phyloP scores from a whole-genome alignment of 371 early-diverging fungal genomes.

The Mucor lusitanicus region DNA sequence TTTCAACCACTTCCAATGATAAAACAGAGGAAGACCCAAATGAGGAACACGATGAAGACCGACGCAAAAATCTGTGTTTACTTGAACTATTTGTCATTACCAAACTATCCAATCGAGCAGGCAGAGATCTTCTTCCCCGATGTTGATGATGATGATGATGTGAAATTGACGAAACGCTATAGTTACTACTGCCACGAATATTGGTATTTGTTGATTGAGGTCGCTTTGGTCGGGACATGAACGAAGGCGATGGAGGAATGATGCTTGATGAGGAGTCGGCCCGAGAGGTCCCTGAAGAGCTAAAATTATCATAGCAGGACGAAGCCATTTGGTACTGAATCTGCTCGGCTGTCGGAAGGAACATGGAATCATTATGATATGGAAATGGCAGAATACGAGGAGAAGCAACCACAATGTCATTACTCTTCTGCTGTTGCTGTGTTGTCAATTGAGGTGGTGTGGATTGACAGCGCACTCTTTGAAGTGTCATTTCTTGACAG shows the following conservation, averaged over 20 bases:
- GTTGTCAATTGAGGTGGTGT: background rate
- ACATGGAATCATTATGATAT: constrained; percentile 45
- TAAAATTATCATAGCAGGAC: background rate
- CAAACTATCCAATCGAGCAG: background rate
- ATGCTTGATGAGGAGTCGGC: constrained; percentile 14
- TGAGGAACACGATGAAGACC: constrained; percentile 2
- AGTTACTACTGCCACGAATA: background rate
- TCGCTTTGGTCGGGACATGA: constrained; percentile 5
- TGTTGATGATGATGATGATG: constrained; percentile 1
- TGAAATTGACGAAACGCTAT: background rate
- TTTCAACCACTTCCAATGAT: background rate
- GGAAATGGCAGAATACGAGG: constrained; percentile 40
- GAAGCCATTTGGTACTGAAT: constrained; percentile 7
- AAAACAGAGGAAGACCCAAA: constrained; percentile 1
- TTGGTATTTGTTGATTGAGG: constrained; percentile 2
- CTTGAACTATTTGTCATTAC: background rate
- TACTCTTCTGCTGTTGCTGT: background rate
- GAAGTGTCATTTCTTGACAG: constrained; percentile 1
- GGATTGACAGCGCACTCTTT: background rate
- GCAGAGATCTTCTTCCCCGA: constrained; percentile 17
- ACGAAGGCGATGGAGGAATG: constrained; percentile 1
- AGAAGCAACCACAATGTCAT: constrained; percentile 26
- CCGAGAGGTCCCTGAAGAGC: constrained; percentile 3
- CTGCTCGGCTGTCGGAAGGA: constrained; percentile 38
- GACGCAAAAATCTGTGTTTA: background rate